A percentile compares a stretch with the other conserved stretches of the same genome.
Evolutionary conservation across 306 rosid genomes (phyloP).

Genomic region (Macrotyloma uniflorum): DNA sequence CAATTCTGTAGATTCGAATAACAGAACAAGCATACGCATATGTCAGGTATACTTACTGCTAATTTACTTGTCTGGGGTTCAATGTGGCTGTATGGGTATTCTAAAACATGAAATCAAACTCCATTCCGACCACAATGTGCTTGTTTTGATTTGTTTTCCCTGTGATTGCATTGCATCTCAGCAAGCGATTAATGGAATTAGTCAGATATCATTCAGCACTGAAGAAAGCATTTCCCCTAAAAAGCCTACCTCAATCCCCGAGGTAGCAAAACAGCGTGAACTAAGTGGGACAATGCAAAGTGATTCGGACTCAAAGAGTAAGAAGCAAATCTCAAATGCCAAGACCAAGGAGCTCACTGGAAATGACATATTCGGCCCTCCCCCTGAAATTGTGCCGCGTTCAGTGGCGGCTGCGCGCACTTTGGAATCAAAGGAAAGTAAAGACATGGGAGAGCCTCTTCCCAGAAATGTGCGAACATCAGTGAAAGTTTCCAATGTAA

Average conservation of each 20-base stretch:
- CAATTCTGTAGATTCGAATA: constrained; percentile 49
- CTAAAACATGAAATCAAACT: constrained; percentile 6
- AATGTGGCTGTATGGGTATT: neutral
- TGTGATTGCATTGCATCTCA: constrained; percentile 38
- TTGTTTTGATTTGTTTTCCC: constrained; percentile 12
- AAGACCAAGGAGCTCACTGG: constrained; percentile 89
- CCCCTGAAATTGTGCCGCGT: constrained; percentile 76
- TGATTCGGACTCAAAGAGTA: constrained; percentile 58
- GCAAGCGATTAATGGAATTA: constrained; percentile 80
- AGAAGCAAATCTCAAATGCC: constrained; percentile 74
- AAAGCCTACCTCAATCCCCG: constrained; percentile 76
- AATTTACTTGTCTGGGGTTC: neutral
- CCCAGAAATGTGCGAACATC: constrained; percentile 74
- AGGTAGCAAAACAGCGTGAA: constrained; percentile 97
- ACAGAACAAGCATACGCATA: constrained; percentile 64
- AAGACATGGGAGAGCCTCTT: constrained; percentile 78
- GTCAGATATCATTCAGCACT: constrained; percentile 90
- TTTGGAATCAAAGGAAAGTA: constrained; percentile 61
- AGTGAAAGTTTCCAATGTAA: constrained; percentile 94
- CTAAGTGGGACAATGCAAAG: constrained; percentile 83
- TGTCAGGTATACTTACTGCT: constrained; percentile 57
- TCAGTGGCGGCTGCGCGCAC: constrained; percentile 59
- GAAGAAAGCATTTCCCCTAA: constrained; percentile 76
- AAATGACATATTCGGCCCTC: constrained; percentile 91
- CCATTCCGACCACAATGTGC: neutral